Evolutionary conservation across 352 stramenopile species (phyloP), one percentile per base, ranked within the genome.

Genomic region (Aphanomyces cochlioides): DNA sequence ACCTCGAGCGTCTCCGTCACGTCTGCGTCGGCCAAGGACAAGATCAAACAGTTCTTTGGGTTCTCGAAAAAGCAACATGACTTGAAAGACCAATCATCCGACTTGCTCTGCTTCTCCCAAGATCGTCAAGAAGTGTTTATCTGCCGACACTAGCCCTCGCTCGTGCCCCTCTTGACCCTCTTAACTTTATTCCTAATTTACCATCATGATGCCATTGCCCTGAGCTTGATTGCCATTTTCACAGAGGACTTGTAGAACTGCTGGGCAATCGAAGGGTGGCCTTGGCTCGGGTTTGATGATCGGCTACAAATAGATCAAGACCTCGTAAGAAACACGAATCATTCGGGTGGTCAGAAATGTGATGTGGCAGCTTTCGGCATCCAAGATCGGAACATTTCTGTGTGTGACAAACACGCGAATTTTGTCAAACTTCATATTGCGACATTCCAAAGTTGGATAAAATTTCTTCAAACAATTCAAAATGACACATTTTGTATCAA

Each of bases 41-140:
- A 50, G 43, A n/a, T 50, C 43, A 50, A 50, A n/a, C 10, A 50
- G 43, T 50, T 50, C 43, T 50, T 50, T 50, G 43, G 43, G 10
- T 50, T 50, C 17, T 12, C 43, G 10, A 50, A 50, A n/a, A 50
- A 50, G 43, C 43, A 50, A 12, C 10, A 50, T n/a, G 43, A 50
- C 43, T 12, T n/a, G 10, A n/a, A 50, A 12, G 2, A 50, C 43
- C 43, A 50, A 12, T 50, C 43, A 2, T 12, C 43, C 43, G 43
- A 50, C 43, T 50, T 50, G 43, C 43, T 50, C 43, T 50, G 43
- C 43, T 50, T 50, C 43, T n/a, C 10, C 10, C 10, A 12, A 50
- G 43, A 50, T 50, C 43, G 43, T n/a, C 43, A 50, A 50, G 43
- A 50, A 50, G 17, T 50, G 10, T n/a, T 50, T 12, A 1, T 50